Conservation (phyloP, 768 basidiomycete genomes). For the Gelatoporia subvermispora region DNA sequence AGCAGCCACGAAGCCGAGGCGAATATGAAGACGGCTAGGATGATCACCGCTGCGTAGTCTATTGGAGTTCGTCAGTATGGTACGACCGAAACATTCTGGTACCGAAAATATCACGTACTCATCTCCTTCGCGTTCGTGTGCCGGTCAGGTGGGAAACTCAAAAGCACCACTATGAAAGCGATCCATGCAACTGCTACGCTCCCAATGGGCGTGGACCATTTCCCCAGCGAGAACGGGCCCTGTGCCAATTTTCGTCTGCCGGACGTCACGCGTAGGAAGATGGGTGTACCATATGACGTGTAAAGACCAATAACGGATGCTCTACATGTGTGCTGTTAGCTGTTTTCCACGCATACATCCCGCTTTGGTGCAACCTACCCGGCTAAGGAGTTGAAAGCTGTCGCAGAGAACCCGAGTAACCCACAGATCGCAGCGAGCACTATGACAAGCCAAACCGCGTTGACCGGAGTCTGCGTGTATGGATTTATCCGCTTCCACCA, state of each 20-base stretch:
- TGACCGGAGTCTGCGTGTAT: conserved; percentile 63
- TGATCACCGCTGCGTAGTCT: conserved; percentile 68
- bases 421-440: conserved; percentile 50
- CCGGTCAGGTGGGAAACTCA: conserved; percentile 27
- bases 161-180: conserved; percentile 18
- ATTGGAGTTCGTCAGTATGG: not conserved
- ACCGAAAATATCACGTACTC: conserved; percentile 38
- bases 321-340: conserved; percentile 26
- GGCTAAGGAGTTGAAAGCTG: conserved; percentile 61
- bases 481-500: conserved; percentile 61
- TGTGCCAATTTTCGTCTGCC: conserved; percentile 9
- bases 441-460: conserved; percentile 75
- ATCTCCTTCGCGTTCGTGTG: conserved; percentile 38
- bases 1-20: conserved; percentile 57
- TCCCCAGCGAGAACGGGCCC: conserved; percentile 19
- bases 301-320: conserved; percentile 70
- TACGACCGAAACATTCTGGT: not conserved
- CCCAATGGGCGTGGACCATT: conserved; percentile 11
- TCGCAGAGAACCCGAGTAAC: conserved; percentile 56
- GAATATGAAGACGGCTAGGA: conserved; percentile 62
- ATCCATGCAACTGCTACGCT: conserved; percentile 17
- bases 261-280: conserved; percentile 21
- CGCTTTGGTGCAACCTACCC: conserved; percentile 38
- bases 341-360: not conserved
- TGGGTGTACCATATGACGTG: conserved; percentile 61